Percentiles rank a stretch among this genome's conserved stretches.
Evolutionary conservation across 2,329 filamentous ascomycete genomes (phyloP).

Genomic region (Xylaria sp.): DNA sequence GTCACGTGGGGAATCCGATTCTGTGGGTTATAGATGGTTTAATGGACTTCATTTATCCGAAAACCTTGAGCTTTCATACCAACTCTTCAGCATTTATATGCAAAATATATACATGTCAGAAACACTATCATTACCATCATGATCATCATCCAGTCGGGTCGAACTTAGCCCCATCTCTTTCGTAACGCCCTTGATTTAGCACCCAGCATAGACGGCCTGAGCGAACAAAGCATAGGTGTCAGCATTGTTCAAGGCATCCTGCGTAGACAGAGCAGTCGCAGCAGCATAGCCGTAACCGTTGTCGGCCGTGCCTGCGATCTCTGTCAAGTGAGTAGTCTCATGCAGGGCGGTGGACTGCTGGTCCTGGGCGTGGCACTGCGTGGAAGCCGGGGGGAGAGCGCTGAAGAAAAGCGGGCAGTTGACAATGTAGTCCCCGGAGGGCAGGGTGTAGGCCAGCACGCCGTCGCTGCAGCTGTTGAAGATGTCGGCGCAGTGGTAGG

Average conservation of each 20-base stretch:
- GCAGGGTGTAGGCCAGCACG: conserved; percentile 70
- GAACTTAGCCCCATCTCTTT: not conserved
- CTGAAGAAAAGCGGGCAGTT: conserved; percentile 72
- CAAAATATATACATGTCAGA: not conserved
- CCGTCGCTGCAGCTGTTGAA: conserved; percentile 60
- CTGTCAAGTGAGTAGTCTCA: conserved; percentile 70
- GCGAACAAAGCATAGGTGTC: conserved; percentile 64
- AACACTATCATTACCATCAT: not conserved
- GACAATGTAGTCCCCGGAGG: conserved; percentile 63
- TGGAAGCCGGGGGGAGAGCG: conserved; percentile 58
- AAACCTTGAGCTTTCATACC: too few species aligned
- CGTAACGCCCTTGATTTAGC: not conserved
- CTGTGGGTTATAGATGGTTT: too few species aligned
- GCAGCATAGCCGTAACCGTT: conserved; percentile 59
- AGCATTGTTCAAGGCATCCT: conserved; percentile 68
- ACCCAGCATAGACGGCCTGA: conserved; percentile 44
- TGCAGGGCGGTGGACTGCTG: conserved; percentile 72
- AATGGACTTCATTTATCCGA: too few species aligned
- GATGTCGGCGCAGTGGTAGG: conserved; percentile 67
- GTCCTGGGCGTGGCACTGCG: conserved; percentile 70
- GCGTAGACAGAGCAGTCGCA: conserved; percentile 17
- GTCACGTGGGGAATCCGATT: too few species aligned
- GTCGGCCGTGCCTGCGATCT: conserved; percentile 67
- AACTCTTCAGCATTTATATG: too few species aligned
- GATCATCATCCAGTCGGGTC: not conserved